Evolutionary conservation across 2,329 filamentous ascomycete species (phyloP), one percentile per base, ranked within the genome.

Genomic region (Coniella vitis): DNA sequence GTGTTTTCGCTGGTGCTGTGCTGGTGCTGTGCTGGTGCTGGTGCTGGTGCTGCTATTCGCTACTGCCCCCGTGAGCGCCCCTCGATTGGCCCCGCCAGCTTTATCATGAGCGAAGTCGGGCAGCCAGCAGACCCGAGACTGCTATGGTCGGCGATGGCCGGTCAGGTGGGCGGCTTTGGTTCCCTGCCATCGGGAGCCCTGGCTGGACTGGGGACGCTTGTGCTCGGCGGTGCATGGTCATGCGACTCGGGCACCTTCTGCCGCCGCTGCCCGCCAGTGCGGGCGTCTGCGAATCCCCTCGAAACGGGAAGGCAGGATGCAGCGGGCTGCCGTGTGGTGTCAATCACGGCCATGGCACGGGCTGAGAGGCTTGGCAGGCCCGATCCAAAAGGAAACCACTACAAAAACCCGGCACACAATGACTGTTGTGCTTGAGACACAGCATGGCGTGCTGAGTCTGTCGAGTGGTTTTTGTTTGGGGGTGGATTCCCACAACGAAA

Each of bases 41-140:
- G n/a, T 39, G 34, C 14, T 34, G 5, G 25, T 22, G 39, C 25
- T 22, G 31, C 25, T 12, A 32, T 10, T 17, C 20, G 22, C 20
- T 34, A 12, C 12, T n/a, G n/a, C n/a, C n/a, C n/a, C n/a, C n/a
- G n/a, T n/a, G n/a, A n/a, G n/a, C 25, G 14, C 32, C 20, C 38
- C 31, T 22, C 19, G 17, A 42, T 8, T 48, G 38, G 22, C 34
- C 39, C 39, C 46, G 38, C 45, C 37, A 25, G 13, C 37, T 45
- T 49, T 50, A 46, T 51, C 38, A 45, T 47, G 42, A 48, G 48
- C 51, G 47, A 45, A 42, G 43, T 53, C 51, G 51, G 51, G 44
- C 20, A 38, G 34, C 19, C 16, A 29, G 19, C 29, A 25, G 14
- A 12, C 39, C 47, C 51, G 44, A 47, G 50, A 47, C 38, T 47